phyloP scores from a whole-genome alignment of 441 rosid genomes.

The Pelargonium fulgidum region DNA sequence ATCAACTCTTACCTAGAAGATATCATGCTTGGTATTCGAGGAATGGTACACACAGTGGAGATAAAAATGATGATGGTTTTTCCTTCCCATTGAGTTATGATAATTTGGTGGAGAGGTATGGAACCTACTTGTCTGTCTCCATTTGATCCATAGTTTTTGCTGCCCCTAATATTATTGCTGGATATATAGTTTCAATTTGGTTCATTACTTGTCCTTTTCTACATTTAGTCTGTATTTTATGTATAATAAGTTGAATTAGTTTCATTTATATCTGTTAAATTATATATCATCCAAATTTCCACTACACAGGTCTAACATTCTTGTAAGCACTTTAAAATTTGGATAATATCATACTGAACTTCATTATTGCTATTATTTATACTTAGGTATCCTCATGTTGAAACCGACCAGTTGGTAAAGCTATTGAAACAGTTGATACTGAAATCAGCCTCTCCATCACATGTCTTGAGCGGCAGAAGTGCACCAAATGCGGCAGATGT shows the following conservation, averaged over 20 bases:
- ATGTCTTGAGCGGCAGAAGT: conserved; percentile 38
- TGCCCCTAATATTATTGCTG: background rate
- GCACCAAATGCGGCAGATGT: conserved; percentile 69
- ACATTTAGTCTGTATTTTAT: background rate
- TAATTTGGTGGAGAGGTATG: conserved; percentile 70
- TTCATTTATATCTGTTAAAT: background rate
- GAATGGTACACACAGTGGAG: conserved; percentile 49
- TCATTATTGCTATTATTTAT: conserved; percentile 17
- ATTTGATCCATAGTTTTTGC: background rate
- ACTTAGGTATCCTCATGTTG: conserved; percentile 80
- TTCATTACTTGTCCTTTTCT: background rate
- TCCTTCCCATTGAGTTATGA: conserved; percentile 74
- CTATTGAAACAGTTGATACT: conserved; percentile 81
- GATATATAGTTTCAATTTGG: background rate
- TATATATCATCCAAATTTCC: background rate
- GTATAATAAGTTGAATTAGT: background rate
- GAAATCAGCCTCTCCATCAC: conserved; percentile 45
- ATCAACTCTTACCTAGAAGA: conserved; percentile 91
- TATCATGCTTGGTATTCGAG: conserved; percentile 98
- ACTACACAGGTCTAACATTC: background rate
- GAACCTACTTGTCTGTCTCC: background rate
- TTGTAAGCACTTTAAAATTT: background rate
- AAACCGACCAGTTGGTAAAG: conserved; percentile 81
- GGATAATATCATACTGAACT: conserved; percentile 10
- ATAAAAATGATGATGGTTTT: conserved; percentile 69